Base-by-base conservation (phyloP, 257 asterid genomes). In the Nicotiana tomentosiformis region DNA sequence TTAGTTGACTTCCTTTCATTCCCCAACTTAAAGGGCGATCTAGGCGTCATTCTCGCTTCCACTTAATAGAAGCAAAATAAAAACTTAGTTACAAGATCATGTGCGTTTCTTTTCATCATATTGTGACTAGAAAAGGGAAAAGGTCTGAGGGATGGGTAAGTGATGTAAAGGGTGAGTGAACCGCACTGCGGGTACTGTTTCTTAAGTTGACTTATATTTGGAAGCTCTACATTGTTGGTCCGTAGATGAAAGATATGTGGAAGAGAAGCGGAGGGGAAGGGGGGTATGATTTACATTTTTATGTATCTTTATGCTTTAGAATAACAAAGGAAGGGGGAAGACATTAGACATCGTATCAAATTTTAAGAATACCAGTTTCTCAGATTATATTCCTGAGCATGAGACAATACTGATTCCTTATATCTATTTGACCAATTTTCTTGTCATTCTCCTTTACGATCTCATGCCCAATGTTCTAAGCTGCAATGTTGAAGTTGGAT, bases 341-440 rank as follows among this genome's bases (percentile, higher is more conserved):
- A 76, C 7, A 15, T 49, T 9, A 29, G 65, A 76, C 1, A 26
- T 49, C 32, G 15, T 74, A 37, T 15, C 43, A 74, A 49, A 49
- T 7, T 49, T 74, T 61, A 49, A 76, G 65, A 76, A 76, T 51
- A 26, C 29, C 29, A 29, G 43, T 76, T 76, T 51, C 80, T 51
- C 46, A 26, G 80, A 51, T 76, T 76, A 51, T 76, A 7, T 76
- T 15, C 65, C 46, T 26, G 65, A 76, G 80, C 80, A 76, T 76
- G 62, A 51, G 62, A 74, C 80, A 51, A 43, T 29, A 49, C 64
- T 76, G 65, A 51, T 76, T 51, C 15, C 1, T 20, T 76, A 14
- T 26, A 74, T 76, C 4, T 26, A 12, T 53, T 76, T 53, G 30
- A 51, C 46, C 65, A 16, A 74, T 16, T 76, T 76, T 33, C n/a